Percentiles rank a stretch among this genome's conserved stretches.
phyloP scores from a whole-genome alignment of 768 basidiomycete species.

The Leccinum arenicola region DNA sequence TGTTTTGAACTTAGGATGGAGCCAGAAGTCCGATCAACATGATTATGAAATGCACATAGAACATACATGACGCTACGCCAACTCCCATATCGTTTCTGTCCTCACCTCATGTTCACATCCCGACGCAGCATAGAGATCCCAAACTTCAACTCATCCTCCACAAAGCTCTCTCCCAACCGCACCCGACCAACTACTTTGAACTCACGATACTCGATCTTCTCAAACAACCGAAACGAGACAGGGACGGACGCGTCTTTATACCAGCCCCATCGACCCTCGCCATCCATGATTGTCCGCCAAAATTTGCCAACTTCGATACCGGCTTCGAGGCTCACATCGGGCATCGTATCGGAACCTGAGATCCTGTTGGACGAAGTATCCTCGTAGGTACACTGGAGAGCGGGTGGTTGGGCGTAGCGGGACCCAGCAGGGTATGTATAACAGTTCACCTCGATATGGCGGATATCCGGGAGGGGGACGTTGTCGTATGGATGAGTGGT shows the following conservation, averaged over 20 bases:
- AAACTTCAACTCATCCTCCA: slow-evolving; percentile 33
- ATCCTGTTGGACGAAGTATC: slow-evolving; percentile 5
- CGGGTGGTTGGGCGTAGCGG: slow-evolving; percentile 1
- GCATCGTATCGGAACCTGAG: neutral
- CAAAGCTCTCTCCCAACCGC: slow-evolving; percentile 30
- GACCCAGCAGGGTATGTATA: slow-evolving; percentile 10
- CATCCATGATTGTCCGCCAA: slow-evolving; percentile 16
- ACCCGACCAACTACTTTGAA: slow-evolving; percentile 41
- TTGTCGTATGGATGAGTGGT: slow-evolving; percentile 8
- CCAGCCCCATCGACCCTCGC: slow-evolving; percentile 30
- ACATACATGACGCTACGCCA: neutral
- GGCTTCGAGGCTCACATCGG: neutral
- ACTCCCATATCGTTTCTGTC: neutral
- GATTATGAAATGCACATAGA: neutral
- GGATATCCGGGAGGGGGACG: slow-evolving; percentile 8
- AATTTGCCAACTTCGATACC: slow-evolving; percentile 24
- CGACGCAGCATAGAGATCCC: slow-evolving; percentile 43
- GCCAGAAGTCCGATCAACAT: no score
- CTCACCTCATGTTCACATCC: slow-evolving; percentile 34
- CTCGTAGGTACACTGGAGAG: slow-evolving; percentile 15
- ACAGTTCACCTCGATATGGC: slow-evolving; percentile 22
- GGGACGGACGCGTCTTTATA: slow-evolving; percentile 44
- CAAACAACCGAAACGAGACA: slow-evolving; percentile 45
- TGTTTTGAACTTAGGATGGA: no score
- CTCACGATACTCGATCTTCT: slow-evolving; percentile 42